Evolutionary conservation across 106 monocot genomes (phyloP).

Genomic region (Narthecium ossifragum): DNA sequence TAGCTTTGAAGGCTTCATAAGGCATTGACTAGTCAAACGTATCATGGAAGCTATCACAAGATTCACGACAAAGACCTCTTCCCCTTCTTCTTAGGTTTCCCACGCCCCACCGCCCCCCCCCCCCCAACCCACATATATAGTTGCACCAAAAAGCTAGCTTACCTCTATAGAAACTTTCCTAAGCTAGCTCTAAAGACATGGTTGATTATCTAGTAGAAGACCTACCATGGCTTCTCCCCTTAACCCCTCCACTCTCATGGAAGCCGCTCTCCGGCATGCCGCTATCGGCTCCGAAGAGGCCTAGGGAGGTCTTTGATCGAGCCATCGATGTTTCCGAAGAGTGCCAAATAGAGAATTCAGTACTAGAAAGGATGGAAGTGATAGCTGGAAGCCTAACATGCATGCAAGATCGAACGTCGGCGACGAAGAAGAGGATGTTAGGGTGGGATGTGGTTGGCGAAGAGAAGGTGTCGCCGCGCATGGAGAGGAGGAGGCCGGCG

Average conservation of each 20-base stretch:
- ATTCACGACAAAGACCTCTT: not conserved
- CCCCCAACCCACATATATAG: not conserved
- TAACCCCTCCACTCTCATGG: conserved; percentile 5
- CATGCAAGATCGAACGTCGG: too few relatives aligned
- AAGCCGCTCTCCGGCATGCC: not conserved
- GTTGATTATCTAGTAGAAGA: not conserved
- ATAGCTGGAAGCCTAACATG: too few relatives aligned
- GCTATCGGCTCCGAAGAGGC: not conserved
- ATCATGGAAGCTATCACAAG: not conserved
- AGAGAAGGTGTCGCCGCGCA: not conserved
- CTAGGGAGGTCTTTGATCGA: not conserved
- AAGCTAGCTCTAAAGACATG: not conserved
- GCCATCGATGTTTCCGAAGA: too few relatives aligned
- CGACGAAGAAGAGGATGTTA: too few relatives aligned
- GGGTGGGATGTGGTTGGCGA: not conserved
- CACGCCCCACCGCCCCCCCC: not conserved
- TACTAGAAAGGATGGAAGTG: not conserved
- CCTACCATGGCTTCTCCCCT: not conserved
- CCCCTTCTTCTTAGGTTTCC: not conserved
- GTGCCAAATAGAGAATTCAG: too few relatives aligned
- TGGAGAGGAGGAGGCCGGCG: conserved; percentile 18
- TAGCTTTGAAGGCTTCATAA: not conserved
- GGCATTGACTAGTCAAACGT: not conserved
- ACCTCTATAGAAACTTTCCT: not conserved
- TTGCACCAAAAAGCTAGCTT: not conserved